A percentile compares a stretch with the other conserved stretches of the same genome.
phyloP scores from a whole-genome alignment of 2,329 filamentous ascomycete species.

The Colletotrichum neosansevieriae region DNA sequence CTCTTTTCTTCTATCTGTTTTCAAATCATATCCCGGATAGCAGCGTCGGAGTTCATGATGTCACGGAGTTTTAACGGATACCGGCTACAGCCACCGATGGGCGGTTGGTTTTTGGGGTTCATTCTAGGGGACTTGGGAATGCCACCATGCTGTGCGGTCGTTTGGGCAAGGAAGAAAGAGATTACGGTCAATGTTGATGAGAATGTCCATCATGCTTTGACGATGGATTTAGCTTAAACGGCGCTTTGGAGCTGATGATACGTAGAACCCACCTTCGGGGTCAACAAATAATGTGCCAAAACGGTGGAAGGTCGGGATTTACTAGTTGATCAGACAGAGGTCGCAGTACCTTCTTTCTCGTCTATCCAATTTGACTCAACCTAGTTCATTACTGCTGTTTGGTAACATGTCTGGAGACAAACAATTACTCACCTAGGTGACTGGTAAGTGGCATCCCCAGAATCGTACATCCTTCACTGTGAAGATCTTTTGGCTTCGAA shows the following conservation, averaged over 20 bases:
- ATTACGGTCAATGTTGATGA: conserved; percentile 37
- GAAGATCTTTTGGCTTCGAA: no score
- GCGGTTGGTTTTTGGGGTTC: conserved; percentile 34
- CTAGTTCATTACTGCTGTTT: not conserved
- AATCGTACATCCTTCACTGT: no score
- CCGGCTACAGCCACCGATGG: conserved; percentile 32
- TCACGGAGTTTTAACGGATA: conserved; percentile 45
- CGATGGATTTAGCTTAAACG: conserved; percentile 19
- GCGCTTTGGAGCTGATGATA: conserved; percentile 23
- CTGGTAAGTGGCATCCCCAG: no score
- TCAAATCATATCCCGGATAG: conserved; percentile 44
- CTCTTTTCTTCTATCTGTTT: conserved; percentile 34
- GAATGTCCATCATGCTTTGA: conserved; percentile 23
- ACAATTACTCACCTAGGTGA: not conserved
- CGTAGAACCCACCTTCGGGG: conserved; percentile 23
- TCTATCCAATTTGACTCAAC: conserved; percentile 33
- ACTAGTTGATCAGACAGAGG: conserved; percentile 11
- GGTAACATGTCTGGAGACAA: not conserved
- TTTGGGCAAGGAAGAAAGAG: conserved; percentile 30
- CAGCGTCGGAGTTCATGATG: conserved; percentile 51
- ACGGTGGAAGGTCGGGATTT: conserved; percentile 6
- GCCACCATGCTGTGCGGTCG: conserved; percentile 27
- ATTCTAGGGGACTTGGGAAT: conserved; percentile 26
- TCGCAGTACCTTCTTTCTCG: conserved; percentile 25
- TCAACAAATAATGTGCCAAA: conserved; percentile 15